Base-by-base conservation (phyloP, 2,329 filamentous ascomycete species). In the Pseudohalonectria lignicola region DNA sequence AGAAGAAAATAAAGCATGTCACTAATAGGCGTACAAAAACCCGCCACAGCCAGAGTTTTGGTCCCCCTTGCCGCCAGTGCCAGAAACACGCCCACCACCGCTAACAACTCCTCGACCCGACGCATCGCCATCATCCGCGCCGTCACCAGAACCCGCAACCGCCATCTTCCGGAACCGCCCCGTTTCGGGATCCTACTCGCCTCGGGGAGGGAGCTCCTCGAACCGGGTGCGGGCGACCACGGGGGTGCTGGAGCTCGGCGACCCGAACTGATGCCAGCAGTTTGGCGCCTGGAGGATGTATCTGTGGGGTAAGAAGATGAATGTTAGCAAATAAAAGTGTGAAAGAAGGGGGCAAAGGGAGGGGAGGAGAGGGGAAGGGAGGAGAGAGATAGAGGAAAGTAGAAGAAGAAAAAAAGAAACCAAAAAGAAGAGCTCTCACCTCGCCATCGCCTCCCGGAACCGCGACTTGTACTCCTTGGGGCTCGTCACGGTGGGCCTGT, bases 401-500 rank as follows among this genome's bases (percentile, higher is more conserved):
- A 44, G 16, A 9, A 41, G 31, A 2, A 16, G 21, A 5, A 9
- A 23, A 32, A 6, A n/a, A 3, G 2, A 13, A 31, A 20, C 4
- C 18, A 5, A 2, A 35, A 12, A 2, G 19, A 13, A 20, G 13
- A 12, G 13, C 29, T 18, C 30, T n/a, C n/a, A n/a, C n/a, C n/a
- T 25, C 29, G 87, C 86, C 92, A 98, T 98, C 11, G 88, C 88
- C 61, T 95, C 90, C 47, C 92, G 68, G 65, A 98, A 98, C 5
- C 92, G 79, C 49, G 84, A 88, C 60, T 95, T 93, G 59, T 98
- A 98, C 62, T 98, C 92, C 62, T 92, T 94, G 2, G 92, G 93
- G 59, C 85, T 93, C 10, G 92, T 98, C 36, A 98, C 92, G 0
- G 92, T 98, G 8, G 93, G 93, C 44, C 86, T 75, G 51, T 93